A percentile compares a stretch with the other conserved stretches of the same genome.
phyloP scores from a whole-genome alignment of 495 filamentous ascomycete species.

The Cetradonia linearis region DNA sequence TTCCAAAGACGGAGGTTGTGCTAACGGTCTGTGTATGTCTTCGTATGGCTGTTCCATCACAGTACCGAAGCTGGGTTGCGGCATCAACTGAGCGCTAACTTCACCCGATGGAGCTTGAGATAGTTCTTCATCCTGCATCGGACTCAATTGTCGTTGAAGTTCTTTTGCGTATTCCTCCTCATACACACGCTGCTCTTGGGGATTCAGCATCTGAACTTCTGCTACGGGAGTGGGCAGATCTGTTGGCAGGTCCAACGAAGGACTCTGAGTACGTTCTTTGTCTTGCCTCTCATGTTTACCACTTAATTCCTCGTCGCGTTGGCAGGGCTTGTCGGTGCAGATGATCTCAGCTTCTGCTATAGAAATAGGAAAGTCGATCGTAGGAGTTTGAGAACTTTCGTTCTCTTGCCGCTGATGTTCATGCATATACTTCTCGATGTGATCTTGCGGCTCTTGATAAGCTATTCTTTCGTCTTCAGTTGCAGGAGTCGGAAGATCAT shows the following conservation, averaged over 20 bases:
- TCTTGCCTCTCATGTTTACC: background rate
- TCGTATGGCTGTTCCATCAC: conserved; percentile 5
- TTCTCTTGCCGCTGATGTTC: background rate
- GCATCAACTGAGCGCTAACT: background rate
- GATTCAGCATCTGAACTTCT: conserved; percentile 1
- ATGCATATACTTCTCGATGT: background rate
- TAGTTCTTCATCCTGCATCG: background rate
- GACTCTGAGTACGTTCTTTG: background rate
- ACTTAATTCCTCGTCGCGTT: background rate
- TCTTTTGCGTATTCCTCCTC: conserved; percentile 1
- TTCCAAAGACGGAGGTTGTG: conserved; percentile 16
- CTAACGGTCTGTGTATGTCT: conserved; percentile 8
- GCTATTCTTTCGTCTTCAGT: background rate
- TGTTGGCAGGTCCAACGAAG: background rate
- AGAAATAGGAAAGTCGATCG: background rate
- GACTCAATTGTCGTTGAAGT: conserved; percentile 14
- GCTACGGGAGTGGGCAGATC: conserved; percentile 1
- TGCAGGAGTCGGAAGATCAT: background rate
- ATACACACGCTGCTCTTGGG: conserved; percentile 6
- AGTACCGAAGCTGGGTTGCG: background rate
- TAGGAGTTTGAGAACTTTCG: background rate
- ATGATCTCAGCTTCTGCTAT: background rate
- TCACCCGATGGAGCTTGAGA: background rate
- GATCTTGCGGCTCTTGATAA: background rate
- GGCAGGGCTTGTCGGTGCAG: background rate